Evolutionary conservation across 352 stramenopile species (phyloP), one percentile per base, ranked within the genome.

Genomic region (Pythium periplocum): DNA sequence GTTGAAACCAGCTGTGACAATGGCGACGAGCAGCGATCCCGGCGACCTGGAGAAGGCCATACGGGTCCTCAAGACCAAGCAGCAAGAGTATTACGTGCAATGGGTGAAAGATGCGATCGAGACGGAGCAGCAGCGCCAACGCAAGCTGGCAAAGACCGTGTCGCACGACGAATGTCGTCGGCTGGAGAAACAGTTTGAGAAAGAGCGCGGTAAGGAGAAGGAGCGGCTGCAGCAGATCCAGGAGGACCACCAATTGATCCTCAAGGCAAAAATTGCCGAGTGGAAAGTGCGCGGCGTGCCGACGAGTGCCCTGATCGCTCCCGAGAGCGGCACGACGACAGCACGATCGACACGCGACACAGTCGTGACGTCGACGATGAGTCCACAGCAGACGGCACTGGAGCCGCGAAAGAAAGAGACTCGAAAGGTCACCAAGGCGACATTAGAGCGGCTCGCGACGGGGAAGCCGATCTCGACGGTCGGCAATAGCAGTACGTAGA

Each of bases 181-280:
- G 3, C 51, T 86, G 1, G 74, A 86, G 53, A 73, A 78, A 32
- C 66, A 82, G 56, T 86, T 87, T 37, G 55, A 60, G 30, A 62
- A 71, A 7, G 73, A 86, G 45, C 68, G 77, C 31, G 58, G 38
- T 2, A 63, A 58, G 35, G 77, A 87, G 57, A 62, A 64, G 6
- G 74, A 87, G 48, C 61, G 69, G 11, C 61, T 87, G 46, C 66
- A 61, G 30, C 75, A 83, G n/a, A 79, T 87, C 30, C 68, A 81
- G 48, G 75, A 84, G 43, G 74, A 87, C 54, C 75, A 86, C 42
- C 51, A 64, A 17, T 38, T 86, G 49, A 64, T 86, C 31, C 41
- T 84, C 11, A 69, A 64, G 9, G 64, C 66, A 11, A 87, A 85
- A 59, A 61, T 78, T 26, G 62, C 60, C 4, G 68, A 87, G 45